Base-by-base conservation (phyloP, 129 eudicot genomes). In the Flaveria sonorensis region DNA sequence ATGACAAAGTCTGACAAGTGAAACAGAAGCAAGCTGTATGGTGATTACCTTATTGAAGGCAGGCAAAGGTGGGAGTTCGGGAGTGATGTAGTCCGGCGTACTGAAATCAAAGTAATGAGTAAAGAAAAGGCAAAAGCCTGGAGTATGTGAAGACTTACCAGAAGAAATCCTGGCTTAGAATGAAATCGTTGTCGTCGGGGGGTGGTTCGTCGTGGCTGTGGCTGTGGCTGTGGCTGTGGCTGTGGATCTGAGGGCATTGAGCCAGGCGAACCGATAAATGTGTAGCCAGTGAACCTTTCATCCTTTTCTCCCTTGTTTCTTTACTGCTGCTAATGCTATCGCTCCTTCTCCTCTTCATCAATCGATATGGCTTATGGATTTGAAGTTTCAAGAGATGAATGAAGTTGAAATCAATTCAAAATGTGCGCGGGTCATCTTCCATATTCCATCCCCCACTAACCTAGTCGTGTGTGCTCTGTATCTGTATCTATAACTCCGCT, bases 1-100 rank as follows among this genome's bases (percentile, higher is more conserved):
- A 45, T 45, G 12, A 32, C 4, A 32, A 6, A 30, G 36, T 30
- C 0, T 30, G 36, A 30, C 5, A 30, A 36, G 40, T 36, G 40
- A 36, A 36, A 36, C 5, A 4, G 1, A 40, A 1, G 13, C 4
- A 30, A 30, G 36, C 5, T 4, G 36, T 30, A 3, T 0, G 13
- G 13, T 6, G 14, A 11, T 81, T 70, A 88, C 96, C 92, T 85
- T 78, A 68, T 85, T 26, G 53, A 79, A 71, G 76, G 11, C 83
- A 15, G 76, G 72, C 53, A 81, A n/a, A 16, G 86, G 80, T 7
- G 90, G 89, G 50, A 80, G 82, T 39, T 87, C 94, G 1, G 98
- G 98, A 50, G 98, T 92, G 43, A 93, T 93, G 74, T 93, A 93
- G 70, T 93, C 98, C 1, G 98, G 98, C 20, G 98, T 93, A 78